Percentiles rank a stretch among this genome's conserved stretches.
phyloP scores from a whole-genome alignment of 225 moss, liverwort and hornwort genomes.

The Bryum argenteum region DNA sequence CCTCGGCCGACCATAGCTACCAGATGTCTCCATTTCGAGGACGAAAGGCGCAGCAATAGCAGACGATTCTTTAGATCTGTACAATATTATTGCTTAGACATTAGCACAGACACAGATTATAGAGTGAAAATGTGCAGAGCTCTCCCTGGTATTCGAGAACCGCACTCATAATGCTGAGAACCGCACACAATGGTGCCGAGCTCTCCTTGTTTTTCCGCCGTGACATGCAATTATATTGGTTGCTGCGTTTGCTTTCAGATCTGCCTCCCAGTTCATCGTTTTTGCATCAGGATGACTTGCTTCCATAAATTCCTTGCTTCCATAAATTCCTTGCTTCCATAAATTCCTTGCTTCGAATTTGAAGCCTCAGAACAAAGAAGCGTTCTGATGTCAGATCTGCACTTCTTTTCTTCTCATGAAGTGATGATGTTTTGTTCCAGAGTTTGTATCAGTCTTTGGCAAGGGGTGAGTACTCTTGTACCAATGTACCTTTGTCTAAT shows the following conservation, averaged over 20 bases:
- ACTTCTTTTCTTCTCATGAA: too few relatives aligned
- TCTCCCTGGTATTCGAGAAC: slow-evolving; percentile 37
- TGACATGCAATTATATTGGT: slow-evolving; percentile 24
- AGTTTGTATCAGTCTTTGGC: too few relatives aligned
- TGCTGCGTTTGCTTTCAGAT: background rate
- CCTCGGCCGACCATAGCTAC: slow-evolving; percentile 39
- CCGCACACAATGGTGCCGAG: slow-evolving; percentile 38
- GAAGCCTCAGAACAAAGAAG: too few relatives aligned
- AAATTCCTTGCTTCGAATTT: too few relatives aligned
- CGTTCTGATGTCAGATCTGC: too few relatives aligned
- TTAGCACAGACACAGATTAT: background rate
- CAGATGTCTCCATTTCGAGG: slow-evolving; percentile 38
- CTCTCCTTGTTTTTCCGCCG: slow-evolving; percentile 32
- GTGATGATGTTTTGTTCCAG: too few relatives aligned
- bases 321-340: too few relatives aligned
- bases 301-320: too few relatives aligned
- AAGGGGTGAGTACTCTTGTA: too few relatives aligned
- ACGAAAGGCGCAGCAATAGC: slow-evolving; percentile 17
- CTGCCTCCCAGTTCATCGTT: too few relatives aligned
- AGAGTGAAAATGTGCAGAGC: slow-evolving; percentile 23
- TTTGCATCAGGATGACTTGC: too few relatives aligned
- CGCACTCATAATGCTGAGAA: slow-evolving; percentile 27
- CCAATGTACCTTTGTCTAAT: too few relatives aligned
- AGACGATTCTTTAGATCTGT: slow-evolving; percentile 12
- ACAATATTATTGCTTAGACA: slow-evolving; percentile 21